A percentile compares a stretch with the other conserved stretches of the same genome.
These are phyloP conservation scores for Stramenopiles sp. DNA, from an alignment of 352 stramenopile species.

Conservation along the genomic window DNA sequence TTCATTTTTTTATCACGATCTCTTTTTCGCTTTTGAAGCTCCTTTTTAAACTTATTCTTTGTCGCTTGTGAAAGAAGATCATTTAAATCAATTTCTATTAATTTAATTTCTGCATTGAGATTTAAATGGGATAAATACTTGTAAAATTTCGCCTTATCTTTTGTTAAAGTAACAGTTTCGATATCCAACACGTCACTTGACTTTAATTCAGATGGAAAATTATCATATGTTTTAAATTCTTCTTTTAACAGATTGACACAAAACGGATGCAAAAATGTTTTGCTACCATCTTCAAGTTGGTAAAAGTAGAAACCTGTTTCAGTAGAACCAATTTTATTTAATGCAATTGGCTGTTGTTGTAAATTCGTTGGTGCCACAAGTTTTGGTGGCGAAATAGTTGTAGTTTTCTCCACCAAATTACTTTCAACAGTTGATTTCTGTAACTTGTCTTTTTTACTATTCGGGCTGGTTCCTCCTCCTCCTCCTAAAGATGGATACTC, in stretches of 20 bases:
- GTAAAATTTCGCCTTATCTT: neutral
- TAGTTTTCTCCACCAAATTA: neutral
- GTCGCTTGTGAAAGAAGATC: neutral
- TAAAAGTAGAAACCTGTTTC: neutral
- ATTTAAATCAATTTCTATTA: neutral
- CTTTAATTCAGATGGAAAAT: neutral
- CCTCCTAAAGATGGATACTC: neutral
- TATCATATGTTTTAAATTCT: neutral
- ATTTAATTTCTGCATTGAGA: neutral
- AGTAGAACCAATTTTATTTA: no score
- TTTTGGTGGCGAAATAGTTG: neutral
- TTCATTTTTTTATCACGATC: neutral
- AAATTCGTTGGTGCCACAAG: no score
- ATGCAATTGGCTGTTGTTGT: no score
- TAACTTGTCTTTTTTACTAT: neutral
- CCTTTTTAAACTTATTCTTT: neutral
- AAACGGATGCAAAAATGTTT: slow-evolving; percentile 2
- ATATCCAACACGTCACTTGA: neutral
- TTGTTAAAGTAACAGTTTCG: neutral
- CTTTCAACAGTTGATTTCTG: neutral
- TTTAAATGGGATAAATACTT: neutral
- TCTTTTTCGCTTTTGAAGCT: neutral
- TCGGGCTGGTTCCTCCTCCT: neutral
- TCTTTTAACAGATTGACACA: neutral
- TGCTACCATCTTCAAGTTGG: neutral